Evolutionary conservation across 2,329 filamentous ascomycete genomes (phyloP), one percentile per base, ranked within the genome.

Genomic region (Botrytis paeoniae): DNA sequence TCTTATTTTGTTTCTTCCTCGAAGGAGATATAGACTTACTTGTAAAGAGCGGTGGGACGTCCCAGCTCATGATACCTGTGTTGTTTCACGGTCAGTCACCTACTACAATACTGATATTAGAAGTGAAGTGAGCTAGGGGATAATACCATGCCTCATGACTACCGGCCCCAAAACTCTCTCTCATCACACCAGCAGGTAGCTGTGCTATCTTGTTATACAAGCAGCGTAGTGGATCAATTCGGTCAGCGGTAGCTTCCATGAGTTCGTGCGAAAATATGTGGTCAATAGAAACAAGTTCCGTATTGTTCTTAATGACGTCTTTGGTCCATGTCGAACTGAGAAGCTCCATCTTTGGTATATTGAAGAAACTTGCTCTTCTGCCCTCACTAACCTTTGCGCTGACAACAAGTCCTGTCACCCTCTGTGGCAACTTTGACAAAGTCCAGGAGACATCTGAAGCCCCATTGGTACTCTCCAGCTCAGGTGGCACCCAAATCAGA

Each of bases 1-100:
- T 57, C 7, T 4, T 8, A 8, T 45, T 20, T 45, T 20, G 0
- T 29, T 57, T 20, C 18, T 32, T 8, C 0, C 25, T 37, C 5
- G 20, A 25, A 60, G 22, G 4, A 51, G 12, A 60, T 25, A 8
- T 25, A 6, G 4, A 62, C 60, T 39, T 62, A 62, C 60, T 80
- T 80, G 74, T 81, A 81, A 2, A 79, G 16, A 2, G 77, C 39
- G 66, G 77, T 78, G 4, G 80, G 78, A 10, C 43, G 43, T 7
- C 43, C 29, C 3, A 76, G 71, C 68, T 81, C 80, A 68, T 81
- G 59, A 70, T 68, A 70, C 60, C 35, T 62, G 25, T n/a, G 18
- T 18, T 41, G 1, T 10, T 37, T 1, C 12, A 25, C 25, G 4
- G 60, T 62, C 22, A 62, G 60, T n/a, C 7, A 0, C 14, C 12